phyloP scores from a whole-genome alignment of 2,329 filamentous ascomycete genomes.

The Domatiomyces catenatus region DNA sequence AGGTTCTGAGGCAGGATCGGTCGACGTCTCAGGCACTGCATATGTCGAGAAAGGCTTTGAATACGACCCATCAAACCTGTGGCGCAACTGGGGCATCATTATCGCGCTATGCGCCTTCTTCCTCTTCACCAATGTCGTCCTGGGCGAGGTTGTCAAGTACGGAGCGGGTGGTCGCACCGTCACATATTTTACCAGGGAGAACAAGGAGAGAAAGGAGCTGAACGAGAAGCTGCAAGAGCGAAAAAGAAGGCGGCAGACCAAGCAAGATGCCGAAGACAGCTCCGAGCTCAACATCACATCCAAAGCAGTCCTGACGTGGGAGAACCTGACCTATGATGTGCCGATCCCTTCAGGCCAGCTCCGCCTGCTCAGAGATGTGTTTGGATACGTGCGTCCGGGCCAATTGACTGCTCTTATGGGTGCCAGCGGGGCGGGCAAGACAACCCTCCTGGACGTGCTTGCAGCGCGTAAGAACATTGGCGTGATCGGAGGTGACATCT shows the following conservation, averaged over 20 bases:
- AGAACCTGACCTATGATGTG: constrained; percentile 56
- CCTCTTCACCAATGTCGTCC: constrained; percentile 41
- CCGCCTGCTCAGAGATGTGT: constrained; percentile 52
- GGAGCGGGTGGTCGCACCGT: constrained; percentile 28
- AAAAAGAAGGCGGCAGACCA: constrained; percentile 28
- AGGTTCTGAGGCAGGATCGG: constrained; percentile 52
- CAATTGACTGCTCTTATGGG: constrained; percentile 70
- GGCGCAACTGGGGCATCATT: constrained; percentile 63
- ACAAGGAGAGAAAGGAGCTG: constrained; percentile 23
- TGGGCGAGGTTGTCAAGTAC: constrained; percentile 27
- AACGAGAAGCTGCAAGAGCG: constrained; percentile 27
- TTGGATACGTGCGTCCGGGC: constrained; percentile 65
- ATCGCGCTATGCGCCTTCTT: constrained; percentile 61
- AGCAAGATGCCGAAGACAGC: constrained; percentile 37
- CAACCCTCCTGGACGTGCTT: constrained; percentile 65
- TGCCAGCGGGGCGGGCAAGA: constrained; percentile 69
- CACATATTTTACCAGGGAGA: constrained; percentile 28
- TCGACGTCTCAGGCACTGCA: constrained; percentile 35
- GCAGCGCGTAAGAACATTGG: constrained; percentile 56
- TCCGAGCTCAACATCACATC: constrained; percentile 38
- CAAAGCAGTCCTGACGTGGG: constrained; percentile 57
- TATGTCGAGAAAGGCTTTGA: constrained; percentile 25
- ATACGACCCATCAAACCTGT: constrained; percentile 39
- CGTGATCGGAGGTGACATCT: constrained; percentile 51
- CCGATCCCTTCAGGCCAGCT: constrained; percentile 48